Conservation (phyloP, 2,329 filamentous ascomycete species). For the Neonectria sp. region DNA sequence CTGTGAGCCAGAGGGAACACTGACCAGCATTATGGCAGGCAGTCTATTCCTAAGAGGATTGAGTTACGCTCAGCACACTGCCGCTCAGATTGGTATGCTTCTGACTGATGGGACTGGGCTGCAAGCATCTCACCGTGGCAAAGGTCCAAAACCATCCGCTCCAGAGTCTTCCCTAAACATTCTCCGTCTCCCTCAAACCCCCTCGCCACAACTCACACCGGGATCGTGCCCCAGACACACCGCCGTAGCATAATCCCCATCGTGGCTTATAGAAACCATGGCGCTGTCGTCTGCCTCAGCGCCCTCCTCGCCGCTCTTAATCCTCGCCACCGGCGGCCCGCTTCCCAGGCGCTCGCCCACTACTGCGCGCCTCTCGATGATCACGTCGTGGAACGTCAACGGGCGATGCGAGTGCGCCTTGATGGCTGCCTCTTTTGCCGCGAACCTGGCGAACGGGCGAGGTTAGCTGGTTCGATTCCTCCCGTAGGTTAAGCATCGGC, state of each 20-base stretch:
- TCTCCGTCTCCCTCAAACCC: background rate
- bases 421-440: slow-evolving; percentile 82
- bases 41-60: background rate
- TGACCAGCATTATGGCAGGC: background rate
- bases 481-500: background rate
- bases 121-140: too few species aligned
- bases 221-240: slow-evolving; percentile 70
- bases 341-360: slow-evolving; percentile 50
- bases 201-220: background rate
- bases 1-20: background rate
- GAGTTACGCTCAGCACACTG: background rate
- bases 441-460: slow-evolving; percentile 63
- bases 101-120: background rate
- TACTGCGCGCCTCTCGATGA: slow-evolving; percentile 55
- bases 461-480: background rate
- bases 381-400: slow-evolving; percentile 75
- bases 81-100: background rate
- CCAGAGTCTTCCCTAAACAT: too few species aligned
- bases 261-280: slow-evolving; percentile 87
- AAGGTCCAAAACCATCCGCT: too few species aligned
- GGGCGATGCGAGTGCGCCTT: slow-evolving; percentile 77
- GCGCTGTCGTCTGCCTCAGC: slow-evolving; percentile 67
- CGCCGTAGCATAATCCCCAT: slow-evolving; percentile 85
- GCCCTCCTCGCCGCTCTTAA: slow-evolving; percentile 50
- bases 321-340: slow-evolving; percentile 62